Percentiles rank a stretch among this genome's conserved stretches.
These are phyloP conservation scores for Rhinocladiella mackenziei DNA, from an alignment of 2,329 filamentous ascomycete genomes.

Conservation along the genomic window DNA sequence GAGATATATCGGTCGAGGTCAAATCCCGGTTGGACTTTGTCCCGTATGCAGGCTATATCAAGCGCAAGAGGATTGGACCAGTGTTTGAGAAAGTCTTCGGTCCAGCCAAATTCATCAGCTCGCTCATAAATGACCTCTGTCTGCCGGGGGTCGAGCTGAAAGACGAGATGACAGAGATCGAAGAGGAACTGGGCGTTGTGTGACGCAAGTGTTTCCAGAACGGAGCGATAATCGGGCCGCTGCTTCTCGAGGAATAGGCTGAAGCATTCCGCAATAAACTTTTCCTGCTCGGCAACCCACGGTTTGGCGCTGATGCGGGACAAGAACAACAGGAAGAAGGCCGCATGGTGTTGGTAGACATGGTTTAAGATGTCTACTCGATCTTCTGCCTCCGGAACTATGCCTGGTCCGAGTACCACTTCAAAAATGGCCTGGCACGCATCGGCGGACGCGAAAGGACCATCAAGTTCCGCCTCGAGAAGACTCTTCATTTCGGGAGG, in stretches of 20 bases:
- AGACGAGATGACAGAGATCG: slow-evolving; percentile 70
- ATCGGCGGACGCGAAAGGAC: slow-evolving; percentile 82
- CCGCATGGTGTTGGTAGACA: slow-evolving; percentile 54
- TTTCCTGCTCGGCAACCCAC: slow-evolving; percentile 48
- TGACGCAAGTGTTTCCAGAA: slow-evolving; percentile 85
- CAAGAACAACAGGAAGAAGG: slow-evolving; percentile 50
- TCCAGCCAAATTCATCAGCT: slow-evolving; percentile 75
- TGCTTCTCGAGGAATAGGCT: slow-evolving; percentile 77
- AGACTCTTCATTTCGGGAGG: slow-evolving; percentile 57
- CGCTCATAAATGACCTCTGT: slow-evolving; percentile 72
- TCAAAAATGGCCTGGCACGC: slow-evolving; percentile 68
- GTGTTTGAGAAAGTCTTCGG: slow-evolving; percentile 68
- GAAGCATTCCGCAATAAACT: slow-evolving; percentile 53
- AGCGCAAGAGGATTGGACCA: slow-evolving; percentile 79
- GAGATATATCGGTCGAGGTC: slow-evolving; percentile 79
- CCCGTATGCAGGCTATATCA: slow-evolving; percentile 79
- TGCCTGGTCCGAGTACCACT: slow-evolving; percentile 47
- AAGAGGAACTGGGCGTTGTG: slow-evolving; percentile 86
- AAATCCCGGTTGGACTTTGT: slow-evolving; percentile 59
- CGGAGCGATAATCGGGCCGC: slow-evolving; percentile 76
- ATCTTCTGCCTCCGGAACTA: slow-evolving; percentile 51
- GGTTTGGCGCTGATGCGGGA: slow-evolving; percentile 45
- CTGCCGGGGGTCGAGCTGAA: slow-evolving; percentile 65
- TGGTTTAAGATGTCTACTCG: slow-evolving; percentile 56
- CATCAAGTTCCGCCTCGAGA: slow-evolving; percentile 67